Percentiles rank a stretch among this genome's conserved stretches.
These are phyloP conservation scores for Zelonia costaricensis DNA, from an alignment of 208 protist genomes.

Conservation along the genomic window DNA sequence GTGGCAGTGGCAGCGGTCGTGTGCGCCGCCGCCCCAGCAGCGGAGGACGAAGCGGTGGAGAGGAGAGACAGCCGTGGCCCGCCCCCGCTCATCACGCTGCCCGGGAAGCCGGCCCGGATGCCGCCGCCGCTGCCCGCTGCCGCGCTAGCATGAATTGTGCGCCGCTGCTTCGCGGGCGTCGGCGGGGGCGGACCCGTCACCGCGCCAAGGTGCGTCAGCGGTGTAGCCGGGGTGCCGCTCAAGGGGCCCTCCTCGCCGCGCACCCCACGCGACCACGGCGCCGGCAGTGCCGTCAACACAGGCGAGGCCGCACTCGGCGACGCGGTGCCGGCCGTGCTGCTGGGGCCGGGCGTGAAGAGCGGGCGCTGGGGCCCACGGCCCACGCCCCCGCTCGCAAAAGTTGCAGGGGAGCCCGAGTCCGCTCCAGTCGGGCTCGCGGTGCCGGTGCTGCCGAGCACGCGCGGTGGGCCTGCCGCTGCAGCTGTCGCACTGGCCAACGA, in stretches of 20 bases:
- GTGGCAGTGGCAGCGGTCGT: too few species aligned
- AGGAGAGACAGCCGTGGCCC: too few species aligned
- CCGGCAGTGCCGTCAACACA: not conserved
- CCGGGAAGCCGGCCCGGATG: not conserved
- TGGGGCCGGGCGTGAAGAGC: not conserved
- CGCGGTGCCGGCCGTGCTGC: not conserved
- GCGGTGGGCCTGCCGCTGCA: not conserved
- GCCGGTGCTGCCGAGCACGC: too few species aligned
- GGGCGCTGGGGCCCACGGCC: not conserved
- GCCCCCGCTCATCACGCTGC: too few species aligned
- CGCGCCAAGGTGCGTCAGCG: too few species aligned
- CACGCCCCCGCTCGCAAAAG: too few species aligned
- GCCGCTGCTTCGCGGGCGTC: constrained; percentile 51
- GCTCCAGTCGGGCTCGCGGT: too few species aligned
- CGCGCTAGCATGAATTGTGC: constrained; percentile 59
- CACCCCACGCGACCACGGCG: constrained; percentile 1
- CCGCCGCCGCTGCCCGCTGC: not conserved
- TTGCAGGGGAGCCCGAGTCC: too few species aligned
- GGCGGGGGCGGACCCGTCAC: too few species aligned
- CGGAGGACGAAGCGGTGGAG: too few species aligned
- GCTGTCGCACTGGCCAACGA: not conserved
- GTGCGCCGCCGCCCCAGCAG: too few species aligned
- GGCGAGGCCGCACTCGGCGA: not conserved
- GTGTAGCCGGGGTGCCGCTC: not conserved
- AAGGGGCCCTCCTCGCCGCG: constrained; percentile 1